phyloP scores from a whole-genome alignment of 2,329 filamentous ascomycete species.

The Sodiomyces alkalinus region DNA sequence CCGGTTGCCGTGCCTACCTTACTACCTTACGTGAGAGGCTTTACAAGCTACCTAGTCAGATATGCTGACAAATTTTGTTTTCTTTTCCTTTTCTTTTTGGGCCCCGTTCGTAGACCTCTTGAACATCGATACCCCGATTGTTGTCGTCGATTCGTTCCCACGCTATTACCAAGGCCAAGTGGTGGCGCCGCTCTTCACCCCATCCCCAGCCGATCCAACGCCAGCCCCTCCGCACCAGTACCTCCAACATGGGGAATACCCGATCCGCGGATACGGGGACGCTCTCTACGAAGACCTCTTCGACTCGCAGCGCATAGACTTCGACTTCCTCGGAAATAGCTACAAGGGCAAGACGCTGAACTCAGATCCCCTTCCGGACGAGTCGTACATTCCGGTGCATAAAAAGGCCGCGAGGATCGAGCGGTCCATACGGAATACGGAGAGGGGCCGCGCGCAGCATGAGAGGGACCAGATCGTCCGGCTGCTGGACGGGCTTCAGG shows the following conservation, averaged over 20 bases:
- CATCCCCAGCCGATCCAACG: conserved; percentile 1
- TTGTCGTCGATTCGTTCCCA: conserved; percentile 44
- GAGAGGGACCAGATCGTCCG: conserved; percentile 50
- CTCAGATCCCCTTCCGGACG: conserved; percentile 39
- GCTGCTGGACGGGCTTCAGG: conserved; percentile 66
- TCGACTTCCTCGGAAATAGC: conserved; percentile 34
- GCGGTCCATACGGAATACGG: conserved; percentile 46
- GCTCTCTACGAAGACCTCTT: conserved; percentile 39
- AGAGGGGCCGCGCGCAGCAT: conserved; percentile 50
- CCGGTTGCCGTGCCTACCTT: too few species aligned
- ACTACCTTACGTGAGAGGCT: too few species aligned
- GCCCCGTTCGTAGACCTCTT: conserved; percentile 50
- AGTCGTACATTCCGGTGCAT: conserved; percentile 37
- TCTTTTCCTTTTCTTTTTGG: too few species aligned
- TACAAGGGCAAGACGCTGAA: conserved; percentile 25
- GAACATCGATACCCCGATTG: conserved; percentile 56
- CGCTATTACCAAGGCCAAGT: conserved; percentile 1
- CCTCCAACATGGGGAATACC: conserved; percentile 13
- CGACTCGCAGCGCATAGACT: conserved; percentile 41
- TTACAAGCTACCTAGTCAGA: background rate
- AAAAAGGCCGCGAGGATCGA: conserved; percentile 45
- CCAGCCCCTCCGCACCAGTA: too few species aligned
- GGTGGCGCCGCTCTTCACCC: conserved; percentile 2
- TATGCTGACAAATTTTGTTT: too few species aligned
- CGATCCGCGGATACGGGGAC: conserved; percentile 39